Evolutionary conservation across 2,329 filamentous ascomycete species (phyloP), one percentile per base, ranked within the genome.

Genomic region (Cladosporium halotolerans): DNA sequence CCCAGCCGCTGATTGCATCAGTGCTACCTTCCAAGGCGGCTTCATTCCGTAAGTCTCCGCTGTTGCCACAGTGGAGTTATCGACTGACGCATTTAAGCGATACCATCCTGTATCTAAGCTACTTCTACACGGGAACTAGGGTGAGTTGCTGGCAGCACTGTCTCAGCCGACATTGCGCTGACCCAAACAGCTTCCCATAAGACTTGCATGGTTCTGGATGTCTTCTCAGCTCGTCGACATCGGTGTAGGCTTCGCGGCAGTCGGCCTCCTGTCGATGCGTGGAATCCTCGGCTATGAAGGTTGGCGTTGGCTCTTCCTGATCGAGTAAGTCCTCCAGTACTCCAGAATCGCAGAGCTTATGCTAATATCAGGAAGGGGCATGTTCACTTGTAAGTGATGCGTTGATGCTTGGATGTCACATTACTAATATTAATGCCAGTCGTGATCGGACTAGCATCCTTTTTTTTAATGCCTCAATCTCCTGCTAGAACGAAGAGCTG

Each of bases 401-500:
- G 16, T 18, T 18, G 16, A 18, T 18, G 16, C 16, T 18, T 18
- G 16, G 16, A 18, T 18, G 16, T 18, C 16, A 18, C 16, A 18
- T 13, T 36, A 36, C 33, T 36, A 36, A 36, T 9, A 2, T 36
- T 36, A 36, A 9, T 36, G 39, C 9, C 13, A 9, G 60, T 57
- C 2, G 23, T 63, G 18, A 58, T 68, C 16, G 65, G 64, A 1
- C 50, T 68, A 14, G 45, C 60, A 2, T 65, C 63, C 5, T 67
- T 59, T 56, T 65, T 66, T 8, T 69, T 73, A 31, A 62, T 75
- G 40, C 71, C 72, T 0, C 66, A 71, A 3, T 71, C 83, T 0
- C 85, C 86, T 0, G 84, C 82, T 0, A 76, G 82, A 48, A 89
- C 85, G 55, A 60, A 66, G 76, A 78, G 23, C 66, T 75, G 44